phyloP scores from a whole-genome alignment of 129 eudicot genomes.

The Gnaphalium uliginosum region DNA sequence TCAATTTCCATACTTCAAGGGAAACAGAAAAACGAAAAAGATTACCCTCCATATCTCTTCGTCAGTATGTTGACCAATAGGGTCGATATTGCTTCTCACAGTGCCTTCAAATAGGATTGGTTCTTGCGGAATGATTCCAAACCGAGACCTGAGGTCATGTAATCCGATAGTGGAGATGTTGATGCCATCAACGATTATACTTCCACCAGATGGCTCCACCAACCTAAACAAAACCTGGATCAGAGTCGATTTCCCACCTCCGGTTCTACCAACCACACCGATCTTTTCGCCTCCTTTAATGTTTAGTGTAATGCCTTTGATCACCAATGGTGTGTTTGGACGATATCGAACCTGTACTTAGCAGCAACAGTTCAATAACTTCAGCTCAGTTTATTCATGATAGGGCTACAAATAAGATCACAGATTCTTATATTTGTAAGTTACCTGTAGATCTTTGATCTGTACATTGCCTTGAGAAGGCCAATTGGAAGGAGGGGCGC shows the following conservation, averaged over 20 bases:
- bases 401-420: neutral
- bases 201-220: slow-evolving; percentile 85
- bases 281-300: slow-evolving; percentile 76
- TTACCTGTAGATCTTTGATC: slow-evolving; percentile 71
- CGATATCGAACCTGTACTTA: slow-evolving; percentile 68
- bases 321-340: slow-evolving; percentile 67
- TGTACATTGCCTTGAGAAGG: slow-evolving; percentile 70
- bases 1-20: neutral
- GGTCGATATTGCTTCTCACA: slow-evolving; percentile 84
- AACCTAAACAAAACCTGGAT: slow-evolving; percentile 80
- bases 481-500: slow-evolving; percentile 67
- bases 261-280: slow-evolving; percentile 89
- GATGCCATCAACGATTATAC: slow-evolving; percentile 60
- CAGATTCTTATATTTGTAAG: neutral
- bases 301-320: slow-evolving; percentile 67
- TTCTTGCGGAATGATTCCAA: slow-evolving; percentile 95
- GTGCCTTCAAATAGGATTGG: slow-evolving; percentile 92
- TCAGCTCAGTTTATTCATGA: neutral
- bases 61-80: slow-evolving; percentile 71
- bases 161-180: slow-evolving; percentile 70
- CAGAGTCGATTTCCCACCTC: slow-evolving; percentile 86
- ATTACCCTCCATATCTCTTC: slow-evolving; percentile 88
- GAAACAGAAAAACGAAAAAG: neutral
- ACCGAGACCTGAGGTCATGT: slow-evolving; percentile 84
- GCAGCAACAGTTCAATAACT: slow-evolving; percentile 14